phyloP scores from a whole-genome alignment of 352 stramenopile species.

The Elongisporangium prolatum region DNA sequence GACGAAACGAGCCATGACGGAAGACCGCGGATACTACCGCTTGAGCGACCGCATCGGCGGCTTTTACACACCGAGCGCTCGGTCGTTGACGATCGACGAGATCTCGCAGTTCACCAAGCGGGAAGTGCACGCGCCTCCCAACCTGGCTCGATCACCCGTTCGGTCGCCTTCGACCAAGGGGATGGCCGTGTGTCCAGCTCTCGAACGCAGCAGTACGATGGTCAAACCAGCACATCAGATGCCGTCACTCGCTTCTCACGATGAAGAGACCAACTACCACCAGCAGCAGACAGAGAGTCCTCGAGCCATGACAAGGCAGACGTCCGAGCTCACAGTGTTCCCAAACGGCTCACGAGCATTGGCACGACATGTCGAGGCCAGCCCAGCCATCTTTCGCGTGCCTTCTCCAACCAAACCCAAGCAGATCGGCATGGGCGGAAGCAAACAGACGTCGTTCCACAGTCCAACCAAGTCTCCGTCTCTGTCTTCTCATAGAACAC shows the following conservation, averaged over 20 bases:
- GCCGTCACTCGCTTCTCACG: not conserved
- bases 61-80: constrained; percentile 68
- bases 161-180: constrained; percentile 33
- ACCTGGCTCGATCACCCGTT: constrained; percentile 27
- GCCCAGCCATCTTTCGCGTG: constrained; percentile 45
- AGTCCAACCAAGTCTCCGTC: not conserved
- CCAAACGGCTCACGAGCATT: constrained; percentile 52
- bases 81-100: constrained; percentile 57
- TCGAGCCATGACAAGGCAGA: not conserved
- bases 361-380: constrained; percentile 60
- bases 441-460: constrained; percentile 27
- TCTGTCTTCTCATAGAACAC: constrained; percentile 7
- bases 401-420: constrained; percentile 45
- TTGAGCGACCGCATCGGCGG: constrained; percentile 78
- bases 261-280: not conserved
- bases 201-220: constrained; percentile 27
- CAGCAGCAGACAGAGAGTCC: constrained; percentile 5
- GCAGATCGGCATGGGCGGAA: constrained; percentile 5
- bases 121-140: constrained; percentile 41
- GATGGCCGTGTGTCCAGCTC: constrained; percentile 46
- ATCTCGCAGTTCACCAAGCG: constrained; percentile 62
- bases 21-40: constrained; percentile 74
- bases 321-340: constrained; percentile 36
- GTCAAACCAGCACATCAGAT: not conserved
- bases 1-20: constrained; percentile 14